Conservation (phyloP, 2,329 filamentous ascomycete species). For the Cercospora janseana region DNA sequence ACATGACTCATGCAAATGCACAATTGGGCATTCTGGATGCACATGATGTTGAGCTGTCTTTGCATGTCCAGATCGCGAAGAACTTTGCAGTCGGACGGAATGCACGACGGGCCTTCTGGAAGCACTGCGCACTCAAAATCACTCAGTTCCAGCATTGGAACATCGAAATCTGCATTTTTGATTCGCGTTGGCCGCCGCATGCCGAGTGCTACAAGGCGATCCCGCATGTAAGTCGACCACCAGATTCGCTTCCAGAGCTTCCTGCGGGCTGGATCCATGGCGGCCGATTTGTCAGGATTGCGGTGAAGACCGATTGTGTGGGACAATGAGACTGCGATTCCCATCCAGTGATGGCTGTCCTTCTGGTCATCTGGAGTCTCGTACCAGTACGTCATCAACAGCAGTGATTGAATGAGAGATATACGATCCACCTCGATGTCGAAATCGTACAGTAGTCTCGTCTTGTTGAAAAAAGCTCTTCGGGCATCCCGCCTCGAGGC, state of each 20-base stretch:
- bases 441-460: constrained; percentile 87
- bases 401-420: constrained; percentile 78
- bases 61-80: constrained; percentile 71
- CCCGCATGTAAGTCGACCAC: constrained; percentile 97
- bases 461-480: constrained; percentile 84
- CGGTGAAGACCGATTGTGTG: constrained; percentile 92
- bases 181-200: constrained; percentile 92
- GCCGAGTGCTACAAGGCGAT: constrained; percentile 85
- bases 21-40: constrained; percentile 85
- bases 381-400: constrained; percentile 97
- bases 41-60: constrained; percentile 77
- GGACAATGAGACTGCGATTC: constrained; percentile 85
- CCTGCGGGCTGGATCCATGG: constrained; percentile 70
- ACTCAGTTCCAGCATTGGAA: constrained; percentile 78
- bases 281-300: constrained; percentile 69
- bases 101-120: constrained; percentile 64
- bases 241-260: constrained; percentile 92
- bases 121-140: constrained; percentile 75
- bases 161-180: constrained; percentile 89
- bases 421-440: constrained; percentile 92
- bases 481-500: constrained; percentile 74
- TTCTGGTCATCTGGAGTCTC: constrained; percentile 96
- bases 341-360: constrained; percentile 99
- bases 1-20: constrained; percentile 88
- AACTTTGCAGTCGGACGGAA: constrained; percentile 68